Base-by-base conservation (phyloP, 169 alveolate species). In the Eimeria necatrix region DNA sequence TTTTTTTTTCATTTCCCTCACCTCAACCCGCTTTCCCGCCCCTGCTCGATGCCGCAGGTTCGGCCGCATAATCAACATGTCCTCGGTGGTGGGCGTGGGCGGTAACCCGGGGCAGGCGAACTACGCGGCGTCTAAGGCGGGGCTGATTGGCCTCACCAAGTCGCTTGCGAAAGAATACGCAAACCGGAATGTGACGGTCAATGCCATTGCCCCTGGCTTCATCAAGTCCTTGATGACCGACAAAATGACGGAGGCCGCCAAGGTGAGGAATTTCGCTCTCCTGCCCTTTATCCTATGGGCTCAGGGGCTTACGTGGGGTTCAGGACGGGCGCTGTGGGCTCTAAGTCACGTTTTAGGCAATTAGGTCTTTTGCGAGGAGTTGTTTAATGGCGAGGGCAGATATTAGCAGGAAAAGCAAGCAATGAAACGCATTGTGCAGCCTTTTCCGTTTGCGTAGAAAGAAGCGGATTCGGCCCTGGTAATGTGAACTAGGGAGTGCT, bases 71-170 rank as follows among this genome's bases (percentile, higher is more conserved):
- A 96, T 96, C 89, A 97, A 97, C 80, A 96, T 97, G 48, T 91
- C 98, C 32, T 93, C 96, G 41, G 97, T 96, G 68, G 97, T 98
- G 51, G 99, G 99, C 46, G 86, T 98, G 70, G 97, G 97, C 86
- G 99, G 99, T 51, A 96, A 97, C 49, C 95, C 97, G 53, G 99
- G 99, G 26, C 98, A 98, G 96, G 98, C 98, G 60, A 98, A 98
- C 96, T 98, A 98, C 95, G 93, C 98, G 48, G 97, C 99, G 4
- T 98, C 99, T 24, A 98, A 98, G 96, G 96, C 98, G 48, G 99
- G 98, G 18, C 94, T 98, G 51, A 98, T 97, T 52, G 99, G 99
- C 73, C 81, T 98, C 68, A 97, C 99, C 61, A 96, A 96, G 78
- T 94, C 98, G 22, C 94, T 98, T n/a, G 98, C 99, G 32, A 97